These are phyloP conservation scores for Nepenthes gracilis DNA, from an alignment of 148 eudicot species.

Conservation along the genomic window DNA sequence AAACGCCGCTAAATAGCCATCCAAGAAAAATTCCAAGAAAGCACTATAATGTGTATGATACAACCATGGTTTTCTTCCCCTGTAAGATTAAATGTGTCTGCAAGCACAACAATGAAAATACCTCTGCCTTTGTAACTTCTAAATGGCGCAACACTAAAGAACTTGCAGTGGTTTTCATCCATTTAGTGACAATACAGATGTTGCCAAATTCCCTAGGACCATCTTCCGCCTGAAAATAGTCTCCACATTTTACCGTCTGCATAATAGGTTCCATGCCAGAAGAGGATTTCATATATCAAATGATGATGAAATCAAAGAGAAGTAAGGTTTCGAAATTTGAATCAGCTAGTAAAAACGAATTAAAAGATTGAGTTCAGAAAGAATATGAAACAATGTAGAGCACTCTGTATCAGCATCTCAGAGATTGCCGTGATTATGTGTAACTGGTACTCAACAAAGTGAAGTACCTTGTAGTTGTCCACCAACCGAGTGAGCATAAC, in stretches of 20 bases:
- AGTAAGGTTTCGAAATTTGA: not conserved
- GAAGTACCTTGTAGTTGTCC: conserved; percentile 65
- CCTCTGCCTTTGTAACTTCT: conserved; percentile 80
- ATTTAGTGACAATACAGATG: conserved; percentile 50
- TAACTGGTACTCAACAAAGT: conserved; percentile 5
- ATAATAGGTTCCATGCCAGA: not conserved
- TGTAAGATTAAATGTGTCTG: too few relatives aligned
- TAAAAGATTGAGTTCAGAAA: not conserved
- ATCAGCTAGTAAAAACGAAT: not conserved
- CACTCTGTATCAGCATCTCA: too few relatives aligned
- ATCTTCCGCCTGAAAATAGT: conserved; percentile 85
- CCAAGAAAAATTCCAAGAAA: too few relatives aligned
- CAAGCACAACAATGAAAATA: conserved; percentile 6
- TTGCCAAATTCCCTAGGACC: conserved; percentile 90
- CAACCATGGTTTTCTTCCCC: too few relatives aligned
- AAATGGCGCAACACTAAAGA: conserved; percentile 61
- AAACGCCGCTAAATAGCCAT: too few relatives aligned
- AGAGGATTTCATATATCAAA: conserved; percentile 2
- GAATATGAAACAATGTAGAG: too few relatives aligned
- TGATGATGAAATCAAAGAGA: not conserved
- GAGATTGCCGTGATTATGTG: too few relatives aligned
- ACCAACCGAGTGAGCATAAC: conserved; percentile 89
- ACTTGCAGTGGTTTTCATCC: conserved; percentile 41
- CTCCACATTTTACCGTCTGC: conserved; percentile 87
- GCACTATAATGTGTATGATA: too few relatives aligned